Percentiles rank a stretch among this genome's conserved stretches.
Evolutionary conservation across 108 stramenopile species (phyloP).

Genomic region (Bacterosira constricta): DNA sequence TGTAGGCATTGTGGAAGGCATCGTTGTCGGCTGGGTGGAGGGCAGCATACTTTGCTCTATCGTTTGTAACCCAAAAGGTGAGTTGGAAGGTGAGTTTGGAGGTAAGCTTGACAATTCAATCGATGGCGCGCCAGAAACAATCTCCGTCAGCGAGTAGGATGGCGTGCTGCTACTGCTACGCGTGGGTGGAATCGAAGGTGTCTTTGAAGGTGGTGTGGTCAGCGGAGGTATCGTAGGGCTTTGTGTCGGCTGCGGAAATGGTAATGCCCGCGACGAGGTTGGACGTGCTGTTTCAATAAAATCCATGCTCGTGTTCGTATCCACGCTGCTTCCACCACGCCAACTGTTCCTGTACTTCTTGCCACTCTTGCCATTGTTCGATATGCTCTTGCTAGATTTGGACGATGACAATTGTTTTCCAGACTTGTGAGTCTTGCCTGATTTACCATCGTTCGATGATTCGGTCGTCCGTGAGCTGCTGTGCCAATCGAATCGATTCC

Average conservation of each 20-base stretch:
- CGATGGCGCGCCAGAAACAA: slow-evolving; percentile 10
- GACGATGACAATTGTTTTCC: neutral
- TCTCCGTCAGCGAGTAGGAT: neutral
- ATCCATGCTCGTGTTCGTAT: no score
- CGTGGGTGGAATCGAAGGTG: neutral
- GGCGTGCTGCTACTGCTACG: neutral
- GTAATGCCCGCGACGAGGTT: neutral
- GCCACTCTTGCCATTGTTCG: no score
- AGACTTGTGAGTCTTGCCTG: neutral
- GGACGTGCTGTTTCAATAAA: neutral
- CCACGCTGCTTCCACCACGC: no score
- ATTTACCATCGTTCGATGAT: no score
- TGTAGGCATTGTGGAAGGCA: slow-evolving; percentile 3
- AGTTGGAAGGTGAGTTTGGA: neutral
- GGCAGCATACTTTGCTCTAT: neutral
- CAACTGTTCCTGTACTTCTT: no score
- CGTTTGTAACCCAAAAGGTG: neutral
- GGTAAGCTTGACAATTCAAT: neutral
- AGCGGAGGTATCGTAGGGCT: neutral
- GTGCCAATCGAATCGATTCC: no score
- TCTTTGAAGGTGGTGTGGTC: slow-evolving; percentile 1
- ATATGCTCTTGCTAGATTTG: neutral
- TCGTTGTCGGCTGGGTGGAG: neutral
- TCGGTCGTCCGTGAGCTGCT: no score
- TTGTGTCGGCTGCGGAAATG: neutral